Percentiles rank a stretch among this genome's conserved stretches.
phyloP scores from a whole-genome alignment of 164 flowering plant species.

The Malania oleifera region DNA sequence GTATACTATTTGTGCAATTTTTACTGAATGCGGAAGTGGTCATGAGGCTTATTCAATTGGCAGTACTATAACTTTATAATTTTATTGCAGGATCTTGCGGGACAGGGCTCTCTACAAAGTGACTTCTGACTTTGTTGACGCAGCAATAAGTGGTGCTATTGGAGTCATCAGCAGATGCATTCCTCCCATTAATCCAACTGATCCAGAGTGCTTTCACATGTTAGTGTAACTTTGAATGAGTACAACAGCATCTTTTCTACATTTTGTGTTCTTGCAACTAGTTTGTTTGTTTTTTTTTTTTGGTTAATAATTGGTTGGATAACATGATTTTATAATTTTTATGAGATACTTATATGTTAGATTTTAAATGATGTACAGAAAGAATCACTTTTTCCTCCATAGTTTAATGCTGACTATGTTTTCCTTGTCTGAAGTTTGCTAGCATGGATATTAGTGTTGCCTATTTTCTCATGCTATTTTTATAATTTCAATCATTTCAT shows the following conservation, averaged over 20 bases:
- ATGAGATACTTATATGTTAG: background rate
- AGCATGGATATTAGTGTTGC: too few relatives aligned
- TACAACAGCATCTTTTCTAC: background rate
- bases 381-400: too few relatives aligned
- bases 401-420: too few relatives aligned
- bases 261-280: background rate
- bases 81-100: conserved; percentile 75
- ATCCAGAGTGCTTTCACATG: conserved; percentile 99
- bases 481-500: too few relatives aligned
- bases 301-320: background rate
- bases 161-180: conserved; percentile 98
- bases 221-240: conserved; percentile 31
- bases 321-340: background rate
- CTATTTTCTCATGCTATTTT: too few relatives aligned
- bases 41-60: background rate
- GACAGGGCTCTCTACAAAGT: conserved; percentile 97
- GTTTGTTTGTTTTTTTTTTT: background rate
- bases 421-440: too few relatives aligned
- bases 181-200: conserved; percentile 98
- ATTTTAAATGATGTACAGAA: too few relatives aligned
- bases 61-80: background rate
- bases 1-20: background rate
- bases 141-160: conserved; percentile 90
- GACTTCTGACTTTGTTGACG: conserved; percentile 96
- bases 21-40: background rate